Conservation (phyloP, 2,329 filamentous ascomycete genomes). For the Alternaria ethzedia region DNA sequence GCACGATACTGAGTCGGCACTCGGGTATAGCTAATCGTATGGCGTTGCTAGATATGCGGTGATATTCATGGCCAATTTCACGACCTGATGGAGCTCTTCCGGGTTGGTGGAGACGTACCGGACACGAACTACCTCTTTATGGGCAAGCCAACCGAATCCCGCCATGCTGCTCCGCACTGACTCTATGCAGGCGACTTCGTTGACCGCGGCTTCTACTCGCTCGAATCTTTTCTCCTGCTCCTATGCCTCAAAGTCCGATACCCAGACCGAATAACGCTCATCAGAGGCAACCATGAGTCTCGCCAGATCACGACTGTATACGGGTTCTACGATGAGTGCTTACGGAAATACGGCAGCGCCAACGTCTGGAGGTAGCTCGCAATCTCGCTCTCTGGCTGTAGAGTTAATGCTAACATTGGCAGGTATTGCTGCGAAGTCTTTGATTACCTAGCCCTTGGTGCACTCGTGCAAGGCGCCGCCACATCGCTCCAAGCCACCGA, state of each 20-base stretch:
- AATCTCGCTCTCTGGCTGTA: too few relatives aligned
- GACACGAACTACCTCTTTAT: conserved; percentile 98
- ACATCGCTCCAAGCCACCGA: conserved; percentile 68
- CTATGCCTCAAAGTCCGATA: conserved; percentile 97
- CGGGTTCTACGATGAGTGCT: conserved; percentile 96
- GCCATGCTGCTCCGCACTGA: background rate
- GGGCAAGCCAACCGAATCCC: conserved; percentile 62
- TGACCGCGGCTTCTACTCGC: conserved; percentile 95
- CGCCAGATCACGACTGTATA: conserved; percentile 97
- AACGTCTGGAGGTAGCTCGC: conserved; percentile 76
- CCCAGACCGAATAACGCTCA: conserved; percentile 94
- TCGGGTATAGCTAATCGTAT: conserved; percentile 5
- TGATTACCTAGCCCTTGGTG: conserved; percentile 91
- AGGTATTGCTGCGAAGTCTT: conserved; percentile 93
- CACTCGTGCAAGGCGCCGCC: conserved; percentile 85
- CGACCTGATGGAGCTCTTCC: conserved; percentile 94
- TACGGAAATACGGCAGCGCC: conserved; percentile 93
- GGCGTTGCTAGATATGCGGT: conserved; percentile 64
- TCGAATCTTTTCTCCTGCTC: conserved; percentile 94
- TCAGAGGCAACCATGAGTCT: conserved; percentile 94
- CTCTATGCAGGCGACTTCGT: conserved; percentile 82
- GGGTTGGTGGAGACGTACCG: conserved; percentile 89
- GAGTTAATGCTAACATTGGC: background rate
- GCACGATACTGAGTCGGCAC: conserved; percentile 20
- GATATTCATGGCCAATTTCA: conserved; percentile 98